phyloP scores from a whole-genome alignment of 129 eudicot species.

The Helichrysum umbraculigerum region DNA sequence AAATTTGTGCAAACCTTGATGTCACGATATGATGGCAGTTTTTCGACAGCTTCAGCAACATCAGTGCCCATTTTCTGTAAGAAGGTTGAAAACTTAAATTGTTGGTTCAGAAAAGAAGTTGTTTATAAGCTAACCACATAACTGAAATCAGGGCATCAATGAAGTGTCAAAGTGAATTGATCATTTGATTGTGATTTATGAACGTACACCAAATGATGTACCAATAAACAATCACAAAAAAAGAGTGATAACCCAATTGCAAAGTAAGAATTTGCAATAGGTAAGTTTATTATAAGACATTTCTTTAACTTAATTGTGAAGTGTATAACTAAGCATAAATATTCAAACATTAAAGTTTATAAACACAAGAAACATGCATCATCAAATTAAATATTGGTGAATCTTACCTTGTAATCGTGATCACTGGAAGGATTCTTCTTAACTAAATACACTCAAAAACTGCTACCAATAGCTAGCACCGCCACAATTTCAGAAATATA shows the following conservation, averaged over 20 bases:
- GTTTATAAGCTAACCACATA: neutral
- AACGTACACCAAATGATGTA: constrained; percentile 16
- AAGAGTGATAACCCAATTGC: constrained; percentile 20
- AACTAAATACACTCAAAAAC: constrained; percentile 16
- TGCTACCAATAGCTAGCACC: constrained; percentile 4
- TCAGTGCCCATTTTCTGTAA: constrained; percentile 52
- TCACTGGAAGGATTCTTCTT: constrained; percentile 19
- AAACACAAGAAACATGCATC: constrained; percentile 6
- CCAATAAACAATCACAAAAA: constrained; percentile 12
- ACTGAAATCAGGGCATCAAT: constrained; percentile 14
- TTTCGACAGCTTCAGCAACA: constrained; percentile 48
- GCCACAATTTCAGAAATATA: neutral
- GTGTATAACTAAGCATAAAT: constrained; percentile 20
- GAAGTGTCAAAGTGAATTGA: constrained; percentile 30
- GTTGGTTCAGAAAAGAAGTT: constrained; percentile 17
- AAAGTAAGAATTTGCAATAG: neutral
- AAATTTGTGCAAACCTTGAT: constrained; percentile 48
- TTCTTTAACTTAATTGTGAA: constrained; percentile 12
- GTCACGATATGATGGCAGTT: constrained; percentile 34
- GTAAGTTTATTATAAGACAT: constrained; percentile 17
- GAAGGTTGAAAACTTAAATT: constrained; percentile 4
- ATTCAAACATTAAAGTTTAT: constrained; percentile 6
- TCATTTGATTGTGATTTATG: constrained; percentile 22
- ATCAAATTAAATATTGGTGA: neutral
- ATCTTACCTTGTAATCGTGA: constrained; percentile 21